Evolutionary conservation across 441 rosid genomes (phyloP), one percentile per base, ranked within the genome.

Genomic region (Flueggea neowawraea): DNA sequence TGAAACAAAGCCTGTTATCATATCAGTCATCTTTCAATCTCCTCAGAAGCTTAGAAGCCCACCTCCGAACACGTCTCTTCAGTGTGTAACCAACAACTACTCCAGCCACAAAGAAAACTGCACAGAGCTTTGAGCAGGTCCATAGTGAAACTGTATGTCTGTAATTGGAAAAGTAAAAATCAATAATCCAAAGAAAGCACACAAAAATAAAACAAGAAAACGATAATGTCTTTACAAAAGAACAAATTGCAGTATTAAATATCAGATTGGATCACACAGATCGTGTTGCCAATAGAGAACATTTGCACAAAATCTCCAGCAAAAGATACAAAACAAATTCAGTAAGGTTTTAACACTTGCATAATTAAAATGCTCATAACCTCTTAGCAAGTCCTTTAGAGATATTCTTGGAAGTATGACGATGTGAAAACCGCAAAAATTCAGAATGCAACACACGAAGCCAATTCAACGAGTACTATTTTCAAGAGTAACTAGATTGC

Each of bases 121-220:
- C 76, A 28, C 91, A 94, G 16, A 94, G 78, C 84, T 89, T 94
- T 12, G 97, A 82, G 68, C 99, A 94, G 13, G 88, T 83, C 84
- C 74, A 73, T 5, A 78, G 64, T 1, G 96, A 89, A 28, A 91
- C 81, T 66, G 75, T 73, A 14, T 85, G 74, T 65, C 89, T 83
- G 84, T 79, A 72, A 68, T 12, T 31, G 43, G 59, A 58, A 39
- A 54, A 16, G 64, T 4, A 51, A 55, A 45, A 61, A 48, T 11
- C 31, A 6, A 33, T 12, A 5, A 33, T 16, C 31, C 53, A 52
- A 32, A 52, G 4, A 47, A 15, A 31, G 22, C 9, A 36, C 41
- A 36, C 9, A 36, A 36, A 36, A 5, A 36, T 36, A 36, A 8
- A 36, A 36, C 7, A 5, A 1, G 41, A 5, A 36, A 36, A 36